Base-by-base conservation (phyloP, 1,284 basidiomycete genomes). In the Ceratorhiza oryzae-sativae region DNA sequence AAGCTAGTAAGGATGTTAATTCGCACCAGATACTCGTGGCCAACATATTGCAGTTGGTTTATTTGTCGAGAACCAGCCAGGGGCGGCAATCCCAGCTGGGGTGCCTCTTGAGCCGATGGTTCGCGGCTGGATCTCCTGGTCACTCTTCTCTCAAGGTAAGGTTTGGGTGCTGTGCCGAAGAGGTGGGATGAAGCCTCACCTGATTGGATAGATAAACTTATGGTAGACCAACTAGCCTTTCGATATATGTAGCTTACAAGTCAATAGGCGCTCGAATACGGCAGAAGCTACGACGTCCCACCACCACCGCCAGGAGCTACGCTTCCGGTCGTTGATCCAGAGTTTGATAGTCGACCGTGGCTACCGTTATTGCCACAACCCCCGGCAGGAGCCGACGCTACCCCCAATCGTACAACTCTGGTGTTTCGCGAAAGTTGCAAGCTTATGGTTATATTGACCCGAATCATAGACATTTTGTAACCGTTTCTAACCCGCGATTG, bases 271-370 rank as follows among this genome's bases (percentile, higher is more conserved):
- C 42, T 71, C 20, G 68, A 59, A 10, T 59, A 59, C 46, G 86
- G 86, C 3, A 82, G 87, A n/a, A 86, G 87, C 61, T 86, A 85
- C 74, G 84, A 83, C 68, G 81, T 87, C 41, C 77, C 81, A 1
- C 76, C 80, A 18, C 83, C 75, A 45, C 72, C 60, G 25, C 18
- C 53, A 25, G 56, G 61, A 12, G 27, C 61, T 34, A 60, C 25
- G 45, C 34, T 70, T 36, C 68, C 68, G 23, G 36, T 36, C 9
- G 45, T 71, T 13, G 56, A 59, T 27, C 42, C 45, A 4, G 41
- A 39, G 20, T 46, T 71, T 18, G 68, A 71, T 30, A 36, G 45
- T 23, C 27, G 34, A 4, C 42, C 42, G 9, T 71, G 68, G 68
- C 60, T 46, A 23, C n/a, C 25, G 32, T 20, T 10, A 25, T 42